Evolutionary conservation across 1,284 basidiomycete genomes (phyloP).

Genomic region (Thecaphora frezii): DNA sequence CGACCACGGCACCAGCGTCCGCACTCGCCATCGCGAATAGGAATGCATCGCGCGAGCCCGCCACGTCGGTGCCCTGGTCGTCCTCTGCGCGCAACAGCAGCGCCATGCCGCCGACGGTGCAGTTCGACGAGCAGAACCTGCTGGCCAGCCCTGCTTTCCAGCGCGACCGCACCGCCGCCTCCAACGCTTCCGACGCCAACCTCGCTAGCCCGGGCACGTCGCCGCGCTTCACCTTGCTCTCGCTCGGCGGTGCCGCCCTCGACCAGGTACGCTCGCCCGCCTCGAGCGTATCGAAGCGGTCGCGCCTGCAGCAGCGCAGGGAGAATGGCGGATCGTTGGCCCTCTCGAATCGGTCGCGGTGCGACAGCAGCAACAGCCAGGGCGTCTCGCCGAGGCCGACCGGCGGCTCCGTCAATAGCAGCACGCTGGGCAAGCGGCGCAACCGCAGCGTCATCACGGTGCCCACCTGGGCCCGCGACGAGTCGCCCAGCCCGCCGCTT

Average conservation of each 20-base stretch:
- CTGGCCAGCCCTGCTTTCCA: conserved; percentile 22
- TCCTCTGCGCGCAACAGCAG: conserved; percentile 1
- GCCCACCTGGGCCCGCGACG: conserved; percentile 39
- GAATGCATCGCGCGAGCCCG: too few relatives aligned
- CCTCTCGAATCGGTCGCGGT: not conserved
- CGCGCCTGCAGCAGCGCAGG: not conserved
- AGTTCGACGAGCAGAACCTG: conserved; percentile 36
- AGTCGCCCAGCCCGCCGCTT: conserved; percentile 31
- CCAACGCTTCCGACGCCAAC: not conserved
- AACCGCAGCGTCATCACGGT: conserved; percentile 17
- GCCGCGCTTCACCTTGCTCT: not conserved
- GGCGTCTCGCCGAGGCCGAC: not conserved
- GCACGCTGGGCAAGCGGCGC: not conserved
- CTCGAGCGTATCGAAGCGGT: not conserved
- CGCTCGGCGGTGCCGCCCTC: not conserved
- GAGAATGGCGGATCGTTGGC: not conserved
- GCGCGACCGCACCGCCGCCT: not conserved
- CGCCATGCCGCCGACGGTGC: conserved; percentile 27
- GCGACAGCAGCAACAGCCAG: not conserved
- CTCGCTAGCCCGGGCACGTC: not conserved
- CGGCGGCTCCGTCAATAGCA: not conserved
- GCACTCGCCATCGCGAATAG: too few relatives aligned
- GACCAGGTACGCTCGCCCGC: not conserved
- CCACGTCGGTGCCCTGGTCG: too few relatives aligned
- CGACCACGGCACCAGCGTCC: too few relatives aligned